phyloP scores from a whole-genome alignment of 2,329 filamentous ascomycete genomes.

The Beauveria sp. region DNA sequence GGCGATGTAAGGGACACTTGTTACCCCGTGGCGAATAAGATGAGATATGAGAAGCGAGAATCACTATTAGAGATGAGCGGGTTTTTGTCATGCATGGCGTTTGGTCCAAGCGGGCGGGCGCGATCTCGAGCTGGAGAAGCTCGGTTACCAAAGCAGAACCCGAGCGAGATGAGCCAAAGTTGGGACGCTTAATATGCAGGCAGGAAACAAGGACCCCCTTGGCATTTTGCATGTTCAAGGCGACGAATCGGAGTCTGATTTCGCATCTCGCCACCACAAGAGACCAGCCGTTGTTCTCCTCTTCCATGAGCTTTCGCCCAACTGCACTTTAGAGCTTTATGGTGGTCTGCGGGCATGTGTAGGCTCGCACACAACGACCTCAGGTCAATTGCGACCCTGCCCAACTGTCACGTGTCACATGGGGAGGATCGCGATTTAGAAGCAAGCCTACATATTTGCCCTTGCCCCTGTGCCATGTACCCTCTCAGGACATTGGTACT shows the following conservation, averaged over 20 bases:
- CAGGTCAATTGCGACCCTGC: background rate
- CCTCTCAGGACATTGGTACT: background rate
- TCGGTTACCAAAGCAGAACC: background rate
- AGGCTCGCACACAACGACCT: background rate
- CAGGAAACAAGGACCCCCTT: background rate
- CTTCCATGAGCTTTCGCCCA: background rate
- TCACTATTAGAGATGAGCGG: background rate
- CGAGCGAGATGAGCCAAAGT: background rate
- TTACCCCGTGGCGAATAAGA: background rate
- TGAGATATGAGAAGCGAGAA: background rate
- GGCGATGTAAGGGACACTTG: background rate
- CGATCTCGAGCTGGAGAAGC: constrained; percentile 6
- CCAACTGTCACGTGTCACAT: background rate
- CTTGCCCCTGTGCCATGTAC: background rate
- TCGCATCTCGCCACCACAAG: background rate
- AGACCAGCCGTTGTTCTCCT: background rate
- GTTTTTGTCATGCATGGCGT: background rate
- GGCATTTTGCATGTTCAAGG: background rate
- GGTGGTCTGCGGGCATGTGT: background rate
- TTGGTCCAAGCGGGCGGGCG: constrained; percentile 5
- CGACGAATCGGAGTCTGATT: background rate
- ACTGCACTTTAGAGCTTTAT: background rate
- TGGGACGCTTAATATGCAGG: background rate
- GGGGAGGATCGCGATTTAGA: background rate
- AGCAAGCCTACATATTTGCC: background rate